Percentiles rank a stretch among this genome's conserved stretches.
Evolutionary conservation across 352 stramenopile species (phyloP).

Genomic region (Plasmopara halstedii): DNA sequence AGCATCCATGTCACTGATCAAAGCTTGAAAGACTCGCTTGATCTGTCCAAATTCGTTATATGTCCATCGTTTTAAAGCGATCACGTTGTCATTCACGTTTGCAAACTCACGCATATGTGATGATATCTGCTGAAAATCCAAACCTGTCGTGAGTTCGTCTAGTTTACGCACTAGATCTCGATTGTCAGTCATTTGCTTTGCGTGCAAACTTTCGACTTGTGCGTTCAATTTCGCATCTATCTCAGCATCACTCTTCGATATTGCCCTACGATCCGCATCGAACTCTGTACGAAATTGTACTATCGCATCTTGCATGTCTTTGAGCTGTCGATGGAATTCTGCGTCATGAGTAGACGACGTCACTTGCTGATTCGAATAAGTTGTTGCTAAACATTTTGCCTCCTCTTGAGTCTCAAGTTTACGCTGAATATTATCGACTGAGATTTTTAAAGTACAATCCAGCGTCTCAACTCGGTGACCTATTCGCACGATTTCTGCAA

Average conservation of each 20-base stretch:
- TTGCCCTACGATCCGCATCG: constrained; percentile 49
- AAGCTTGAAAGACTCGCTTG: constrained; percentile 41
- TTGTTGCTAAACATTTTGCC: constrained; percentile 15
- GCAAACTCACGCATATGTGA: constrained; percentile 44
- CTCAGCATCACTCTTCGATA: constrained; percentile 35
- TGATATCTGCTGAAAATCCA: constrained; percentile 45
- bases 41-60: constrained; percentile 41
- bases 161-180: constrained; percentile 40
- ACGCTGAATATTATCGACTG: constrained; percentile 27
- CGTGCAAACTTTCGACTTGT: constrained; percentile 39
- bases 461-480: constrained; percentile 40
- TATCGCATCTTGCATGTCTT: constrained; percentile 29
- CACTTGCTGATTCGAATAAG: constrained; percentile 26
- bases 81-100: constrained; percentile 51
- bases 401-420: constrained; percentile 44
- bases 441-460: constrained; percentile 20
- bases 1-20: constrained; percentile 28
- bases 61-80: constrained; percentile 48
- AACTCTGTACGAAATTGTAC: constrained; percentile 42
- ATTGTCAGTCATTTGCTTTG: constrained; percentile 39
- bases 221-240: constrained; percentile 34
- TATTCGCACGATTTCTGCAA: constrained; percentile 51
- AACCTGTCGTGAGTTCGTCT: constrained; percentile 37
- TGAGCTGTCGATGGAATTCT: constrained; percentile 24
- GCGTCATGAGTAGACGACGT: constrained; percentile 9